Base-by-base conservation (phyloP, 2,329 filamentous ascomycete genomes). In the Colletotrichum coccodes region DNA sequence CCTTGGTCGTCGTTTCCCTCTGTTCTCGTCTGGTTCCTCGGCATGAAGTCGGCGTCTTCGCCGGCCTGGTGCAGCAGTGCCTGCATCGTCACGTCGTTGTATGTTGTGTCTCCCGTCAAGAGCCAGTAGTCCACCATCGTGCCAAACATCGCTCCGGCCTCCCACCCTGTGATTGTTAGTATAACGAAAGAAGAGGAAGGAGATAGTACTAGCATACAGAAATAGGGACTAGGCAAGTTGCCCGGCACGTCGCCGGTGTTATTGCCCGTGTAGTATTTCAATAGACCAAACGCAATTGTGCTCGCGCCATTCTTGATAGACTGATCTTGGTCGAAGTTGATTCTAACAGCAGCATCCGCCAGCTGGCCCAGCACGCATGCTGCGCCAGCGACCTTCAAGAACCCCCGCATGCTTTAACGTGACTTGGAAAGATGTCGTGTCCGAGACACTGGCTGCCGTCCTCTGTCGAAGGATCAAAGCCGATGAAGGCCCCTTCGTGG, bases 1-100 rank as follows among this genome's bases (percentile, higher is more conserved):
- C 92, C 91, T 78, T 94, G 92, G 73, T 94, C 92, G 71, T 94
- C 92, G 79, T 93, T 94, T 71, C 91, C 91, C 70, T 86, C 79
- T 2, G 85, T 86, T 54, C 82, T 79, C 7, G 88, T 90, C 77
- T 91, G 89, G 78, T 91, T 91, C n/a, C 78, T 75, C 3, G 91
- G 91, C 89, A 92, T 91, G 76, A 85, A 92, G 76, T 92, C 87
- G 14, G 77, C 75, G 70, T 88, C 84, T n/a, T 84, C 79, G 44
- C 89, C 88, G 38, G 82, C 84, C 76, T 92, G 91, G 74, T 90
- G 88, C 8, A 88, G 73, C 73, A 93, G 75, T 2, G 86, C 90
- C 74, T 91, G 83, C 21, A 80, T 84, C 2, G 87, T 87, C 40
- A 89, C 82, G 11, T 84, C 79, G 76, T 91, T 91, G 80, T 93